Base-by-base conservation (phyloP, 805 yeast species). In the Saccharomycopsis schoenii region DNA sequence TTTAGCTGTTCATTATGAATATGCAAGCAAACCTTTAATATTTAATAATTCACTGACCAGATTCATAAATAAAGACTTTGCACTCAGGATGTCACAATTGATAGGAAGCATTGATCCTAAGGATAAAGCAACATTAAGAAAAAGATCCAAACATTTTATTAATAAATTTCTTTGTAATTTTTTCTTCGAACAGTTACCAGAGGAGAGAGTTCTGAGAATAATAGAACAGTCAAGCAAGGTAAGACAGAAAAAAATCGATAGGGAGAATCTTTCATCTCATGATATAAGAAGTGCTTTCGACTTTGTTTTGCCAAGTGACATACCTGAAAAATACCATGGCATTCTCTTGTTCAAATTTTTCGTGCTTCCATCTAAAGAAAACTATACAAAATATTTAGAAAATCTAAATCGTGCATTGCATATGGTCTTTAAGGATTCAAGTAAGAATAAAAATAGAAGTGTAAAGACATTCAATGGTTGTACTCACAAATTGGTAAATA, bases 31-130 rank as follows among this genome's bases (percentile, higher is more conserved):
- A 10, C 5, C 14, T 47, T 19, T 54, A 15, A 41, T 57, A n/a
- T 60, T 25, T 57, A 60, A 60, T 54, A 40, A 57, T 25, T 8
- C 24, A 15, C 25, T 25, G 21, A 21, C 36, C 15, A 43, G 17
- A 39, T 24, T 37, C 8, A 19, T 24, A 40, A 25, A 24, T 24
- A 41, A 19, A n/a, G 40, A 42, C 12, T 14, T 17, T 15, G 51
- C 36, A 3, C 21, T 19, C 4, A 12, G 47, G 40, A 29, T 19
- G 21, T 15, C 36, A 51, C 40, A 29, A 29, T n/a, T 36, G 17
- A 36, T 17, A 36, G 57, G 60, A 36, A 52, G 58, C 19, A 15
- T 24, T 17, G 47, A 60, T 47, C 58, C 62, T 19, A 39, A 52
- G n/a, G 25, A 52, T 21, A 29, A 17, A 4, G 62, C 58, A 10